These are phyloP conservation scores for Quercus lobata DNA, from an alignment of 331 rosid species.

Conservation along the genomic window DNA sequence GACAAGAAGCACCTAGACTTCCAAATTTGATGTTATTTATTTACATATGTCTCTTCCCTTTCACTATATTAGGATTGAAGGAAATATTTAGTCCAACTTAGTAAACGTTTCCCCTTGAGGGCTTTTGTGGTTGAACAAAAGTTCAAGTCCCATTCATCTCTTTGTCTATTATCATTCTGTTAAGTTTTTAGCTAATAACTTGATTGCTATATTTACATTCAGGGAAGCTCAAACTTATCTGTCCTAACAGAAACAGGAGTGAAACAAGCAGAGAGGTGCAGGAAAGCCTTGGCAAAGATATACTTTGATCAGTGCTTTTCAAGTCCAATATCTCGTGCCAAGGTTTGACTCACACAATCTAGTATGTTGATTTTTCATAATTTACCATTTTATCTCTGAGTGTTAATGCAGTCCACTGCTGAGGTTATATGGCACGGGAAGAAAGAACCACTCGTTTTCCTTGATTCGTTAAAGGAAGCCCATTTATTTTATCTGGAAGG, in stretches of 20 bases:
- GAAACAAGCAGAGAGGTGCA: constrained; percentile 68
- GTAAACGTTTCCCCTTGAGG: neutral
- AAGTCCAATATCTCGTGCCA: constrained; percentile 81
- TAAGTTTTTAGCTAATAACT: neutral
- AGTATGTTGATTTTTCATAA: neutral
- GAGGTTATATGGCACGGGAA: constrained; percentile 71
- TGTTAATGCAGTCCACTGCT: constrained; percentile 63
- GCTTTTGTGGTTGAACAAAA: neutral
- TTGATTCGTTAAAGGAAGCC: constrained; percentile 63
- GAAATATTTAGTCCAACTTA: neutral
- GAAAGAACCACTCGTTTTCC: constrained; percentile 52
- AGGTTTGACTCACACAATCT: constrained; percentile 36
- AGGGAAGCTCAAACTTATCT: constrained; percentile 85
- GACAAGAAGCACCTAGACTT: neutral
- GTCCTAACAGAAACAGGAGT: constrained; percentile 59
- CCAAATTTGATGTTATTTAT: neutral
- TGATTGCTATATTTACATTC: neutral
- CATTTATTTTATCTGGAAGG: constrained; percentile 82
- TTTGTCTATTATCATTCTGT: neutral
- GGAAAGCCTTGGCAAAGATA: constrained; percentile 46
- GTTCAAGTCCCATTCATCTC: neutral
- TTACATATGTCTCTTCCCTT: neutral
- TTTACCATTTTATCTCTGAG: neutral
- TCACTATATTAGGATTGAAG: neutral
- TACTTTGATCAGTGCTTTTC: constrained; percentile 64